These are phyloP conservation scores for Paracamarosporium sp. DNA, from an alignment of 2,329 filamentous ascomycete species.

Conservation along the genomic window DNA sequence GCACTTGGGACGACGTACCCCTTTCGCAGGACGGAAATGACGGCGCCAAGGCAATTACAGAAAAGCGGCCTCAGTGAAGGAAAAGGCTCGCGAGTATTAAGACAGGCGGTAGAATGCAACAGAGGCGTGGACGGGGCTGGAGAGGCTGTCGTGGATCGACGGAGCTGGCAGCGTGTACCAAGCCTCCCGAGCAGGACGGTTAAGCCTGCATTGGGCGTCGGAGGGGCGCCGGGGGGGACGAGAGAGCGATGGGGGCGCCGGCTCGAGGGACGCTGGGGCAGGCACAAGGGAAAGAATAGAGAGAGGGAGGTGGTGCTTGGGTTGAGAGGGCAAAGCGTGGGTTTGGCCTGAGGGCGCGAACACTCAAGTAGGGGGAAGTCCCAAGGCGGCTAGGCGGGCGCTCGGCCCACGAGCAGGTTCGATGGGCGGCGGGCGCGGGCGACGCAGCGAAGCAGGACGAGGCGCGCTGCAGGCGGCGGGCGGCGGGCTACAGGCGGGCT, in stretches of 20 bases:
- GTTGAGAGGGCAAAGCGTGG: constrained; percentile 24
- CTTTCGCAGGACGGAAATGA: constrained; percentile 23
- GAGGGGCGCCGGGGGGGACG: constrained; percentile 28
- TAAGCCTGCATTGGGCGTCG: constrained; percentile 47
- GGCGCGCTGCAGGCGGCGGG: not conserved
- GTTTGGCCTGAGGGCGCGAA: constrained; percentile 10
- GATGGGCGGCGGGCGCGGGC: not conserved
- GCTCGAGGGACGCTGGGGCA: constrained; percentile 30
- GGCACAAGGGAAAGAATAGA: constrained; percentile 43
- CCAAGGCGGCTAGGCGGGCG: constrained; percentile 1
- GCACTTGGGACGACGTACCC: constrained; percentile 32
- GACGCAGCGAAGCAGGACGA: not conserved
- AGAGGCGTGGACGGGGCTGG: constrained; percentile 33
- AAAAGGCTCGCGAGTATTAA: constrained; percentile 43
- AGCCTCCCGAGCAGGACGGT: constrained; percentile 45
- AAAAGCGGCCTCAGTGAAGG: constrained; percentile 36
- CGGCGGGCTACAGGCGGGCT: not conserved
- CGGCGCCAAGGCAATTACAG: constrained; percentile 20
- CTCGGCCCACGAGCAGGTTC: constrained; percentile 21
- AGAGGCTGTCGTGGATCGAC: constrained; percentile 47
- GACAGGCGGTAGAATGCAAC: constrained; percentile 45
- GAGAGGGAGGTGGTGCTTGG: constrained; percentile 31
- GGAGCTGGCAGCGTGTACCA: constrained; percentile 50
- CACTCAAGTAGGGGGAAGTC: constrained; percentile 7
- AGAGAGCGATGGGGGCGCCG: constrained; percentile 8